These are phyloP conservation scores for Prinsepia uniflora DNA, from an alignment of 306 rosid genomes.

Conservation along the genomic window DNA sequence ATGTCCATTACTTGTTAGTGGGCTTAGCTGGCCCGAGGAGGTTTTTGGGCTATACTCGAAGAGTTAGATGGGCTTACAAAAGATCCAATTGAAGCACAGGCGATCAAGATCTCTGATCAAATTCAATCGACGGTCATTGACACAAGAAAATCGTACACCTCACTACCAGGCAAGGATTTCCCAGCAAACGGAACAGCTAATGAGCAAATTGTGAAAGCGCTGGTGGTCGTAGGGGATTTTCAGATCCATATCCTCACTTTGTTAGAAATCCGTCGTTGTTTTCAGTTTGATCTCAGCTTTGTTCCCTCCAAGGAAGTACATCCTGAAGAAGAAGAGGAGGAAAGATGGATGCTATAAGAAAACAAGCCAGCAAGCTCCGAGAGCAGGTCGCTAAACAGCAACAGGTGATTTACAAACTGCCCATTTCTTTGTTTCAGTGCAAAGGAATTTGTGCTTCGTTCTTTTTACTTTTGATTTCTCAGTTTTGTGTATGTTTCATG, in stretches of 20 bases:
- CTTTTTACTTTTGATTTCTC: neutral
- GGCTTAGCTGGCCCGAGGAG: neutral
- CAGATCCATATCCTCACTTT: conserved; percentile 9
- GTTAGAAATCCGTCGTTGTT: neutral
- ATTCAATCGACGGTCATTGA: conserved; percentile 1
- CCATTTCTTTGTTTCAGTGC: neutral
- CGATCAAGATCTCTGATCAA: neutral
- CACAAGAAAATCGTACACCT: neutral
- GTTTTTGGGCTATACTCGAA: neutral
- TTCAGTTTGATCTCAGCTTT: neutral
- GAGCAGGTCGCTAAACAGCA: conserved; percentile 97
- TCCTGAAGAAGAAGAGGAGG: conserved; percentile 11
- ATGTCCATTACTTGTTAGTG: too few relatives aligned
- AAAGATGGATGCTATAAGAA: conserved; percentile 75
- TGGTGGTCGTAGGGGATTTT: neutral
- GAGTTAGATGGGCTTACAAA: neutral
- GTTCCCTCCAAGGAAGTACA: conserved; percentile 2
- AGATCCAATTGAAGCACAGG: neutral
- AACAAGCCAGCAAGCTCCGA: conserved; percentile 81
- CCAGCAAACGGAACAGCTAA: conserved; percentile 5
- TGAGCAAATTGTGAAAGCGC: neutral
- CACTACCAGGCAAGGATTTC: neutral
- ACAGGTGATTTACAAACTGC: conserved; percentile 36
- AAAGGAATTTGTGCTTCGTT: neutral
- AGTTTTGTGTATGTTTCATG: neutral